A percentile compares a stretch with the other conserved stretches of the same genome.
phyloP scores from a whole-genome alignment of 495 filamentous ascomycete genomes.

The Neurospora intermedia region DNA sequence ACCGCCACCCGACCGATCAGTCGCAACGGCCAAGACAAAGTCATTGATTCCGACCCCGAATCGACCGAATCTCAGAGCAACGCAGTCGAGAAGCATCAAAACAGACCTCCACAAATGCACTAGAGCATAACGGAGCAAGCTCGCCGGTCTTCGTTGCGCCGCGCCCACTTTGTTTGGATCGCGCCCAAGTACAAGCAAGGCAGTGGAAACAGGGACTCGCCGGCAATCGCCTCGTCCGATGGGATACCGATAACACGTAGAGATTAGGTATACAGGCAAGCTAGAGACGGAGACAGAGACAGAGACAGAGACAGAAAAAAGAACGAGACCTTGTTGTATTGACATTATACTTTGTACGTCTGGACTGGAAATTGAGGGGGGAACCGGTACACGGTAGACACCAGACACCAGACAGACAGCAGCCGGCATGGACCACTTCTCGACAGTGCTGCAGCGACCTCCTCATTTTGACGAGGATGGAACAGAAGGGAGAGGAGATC shows the following conservation, averaged over 20 bases:
- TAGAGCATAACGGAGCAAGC: not conserved
- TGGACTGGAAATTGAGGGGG: constrained; percentile 11
- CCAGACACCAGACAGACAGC: not conserved
- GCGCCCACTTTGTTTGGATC: not conserved
- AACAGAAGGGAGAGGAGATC: constrained; percentile 18
- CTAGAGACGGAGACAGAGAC: not conserved
- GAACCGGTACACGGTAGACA: constrained; percentile 7
- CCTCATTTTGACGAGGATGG: constrained; percentile 30
- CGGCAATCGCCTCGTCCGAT: not conserved
- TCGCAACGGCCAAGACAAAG: not conserved
- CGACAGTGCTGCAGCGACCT: constrained; percentile 35
- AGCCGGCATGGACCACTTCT: constrained; percentile 31
- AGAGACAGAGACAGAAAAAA: not conserved
- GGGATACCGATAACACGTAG: not conserved
- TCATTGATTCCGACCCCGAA: not conserved
- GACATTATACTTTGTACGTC: not conserved
- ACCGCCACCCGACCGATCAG: not conserved
- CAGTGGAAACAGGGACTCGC: not conserved
- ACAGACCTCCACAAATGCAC: not conserved
- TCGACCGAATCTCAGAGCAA: not conserved
- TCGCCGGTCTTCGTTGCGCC: not conserved
- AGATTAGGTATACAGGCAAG: not conserved
- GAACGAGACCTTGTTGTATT: not conserved
- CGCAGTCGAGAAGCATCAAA: not conserved
- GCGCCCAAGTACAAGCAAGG: not conserved